Conservation (phyloP, 306 rosid species). For the Cajanus cajan region DNA sequence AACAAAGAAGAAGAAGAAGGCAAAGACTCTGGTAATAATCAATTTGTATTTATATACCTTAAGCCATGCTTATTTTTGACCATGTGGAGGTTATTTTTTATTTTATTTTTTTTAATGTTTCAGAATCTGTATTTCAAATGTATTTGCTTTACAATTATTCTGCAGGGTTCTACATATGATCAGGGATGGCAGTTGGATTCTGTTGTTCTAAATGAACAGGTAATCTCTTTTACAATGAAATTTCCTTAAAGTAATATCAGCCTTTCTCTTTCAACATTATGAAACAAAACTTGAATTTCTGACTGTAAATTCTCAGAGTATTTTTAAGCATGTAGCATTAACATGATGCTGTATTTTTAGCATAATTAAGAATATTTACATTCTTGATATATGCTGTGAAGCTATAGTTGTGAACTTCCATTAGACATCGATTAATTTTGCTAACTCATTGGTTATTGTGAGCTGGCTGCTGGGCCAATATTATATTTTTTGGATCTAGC, state of each 20-base stretch:
- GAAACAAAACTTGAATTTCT: neutral
- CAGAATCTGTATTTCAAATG: conserved; percentile 18
- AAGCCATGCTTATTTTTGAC: neutral
- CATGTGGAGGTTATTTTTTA: neutral
- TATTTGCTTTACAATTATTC: conserved; percentile 35
- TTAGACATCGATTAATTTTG: neutral
- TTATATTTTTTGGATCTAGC: neutral
- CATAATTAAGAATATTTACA: neutral
- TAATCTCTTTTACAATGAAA: conserved; percentile 21
- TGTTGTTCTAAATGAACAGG: conserved; percentile 57
- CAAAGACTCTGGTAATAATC: conserved; percentile 62
- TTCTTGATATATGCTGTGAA: neutral
- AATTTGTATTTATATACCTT: conserved; percentile 20
- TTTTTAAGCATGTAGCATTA: neutral
- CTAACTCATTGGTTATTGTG: neutral
- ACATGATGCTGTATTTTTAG: neutral
- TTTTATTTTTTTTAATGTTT: neutral
- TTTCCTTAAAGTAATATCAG: conserved; percentile 5
- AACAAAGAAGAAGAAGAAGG: conserved; percentile 74
- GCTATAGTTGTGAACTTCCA: neutral
- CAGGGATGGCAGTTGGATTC: conserved; percentile 83
- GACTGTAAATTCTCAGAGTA: neutral
- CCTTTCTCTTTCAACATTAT: conserved; percentile 1
- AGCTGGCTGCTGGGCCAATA: neutral
- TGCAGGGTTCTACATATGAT: conserved; percentile 65